Percentiles rank a stretch among this genome's conserved stretches.
phyloP scores from a whole-genome alignment of 345 rosid genomes.

The Salix koriyanagi region DNA sequence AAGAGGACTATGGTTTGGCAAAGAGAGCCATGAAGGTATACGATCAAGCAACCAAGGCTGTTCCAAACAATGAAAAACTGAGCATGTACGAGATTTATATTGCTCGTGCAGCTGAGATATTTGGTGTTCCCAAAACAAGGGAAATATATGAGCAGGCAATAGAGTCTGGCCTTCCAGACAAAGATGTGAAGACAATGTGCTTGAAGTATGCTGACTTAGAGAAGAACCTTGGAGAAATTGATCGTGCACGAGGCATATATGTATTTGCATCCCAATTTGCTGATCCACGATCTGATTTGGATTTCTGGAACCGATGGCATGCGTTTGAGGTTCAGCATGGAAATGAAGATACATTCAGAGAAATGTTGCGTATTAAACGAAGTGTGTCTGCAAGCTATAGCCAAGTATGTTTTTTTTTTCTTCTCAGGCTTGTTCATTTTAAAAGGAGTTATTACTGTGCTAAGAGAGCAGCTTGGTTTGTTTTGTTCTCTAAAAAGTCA shows the following conservation, averaged over 20 bases:
- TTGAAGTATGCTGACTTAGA: slow-evolving; percentile 85
- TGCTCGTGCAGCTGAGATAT: slow-evolving; percentile 88
- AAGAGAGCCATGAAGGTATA: slow-evolving; percentile 97
- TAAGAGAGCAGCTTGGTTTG: not conserved
- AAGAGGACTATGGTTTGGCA: slow-evolving; percentile 91
- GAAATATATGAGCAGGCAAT: slow-evolving; percentile 95
- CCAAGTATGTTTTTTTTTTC: slow-evolving; percentile 46
- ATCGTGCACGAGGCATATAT: slow-evolving; percentile 72
- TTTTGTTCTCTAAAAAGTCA: not conserved
- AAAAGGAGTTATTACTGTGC: not conserved
- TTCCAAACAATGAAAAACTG: slow-evolving; percentile 76
- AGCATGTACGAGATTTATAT: slow-evolving; percentile 92
- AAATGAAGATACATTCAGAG: slow-evolving; percentile 93
- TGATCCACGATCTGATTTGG: slow-evolving; percentile 82
- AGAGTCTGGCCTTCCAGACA: slow-evolving; percentile 90
- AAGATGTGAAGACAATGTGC: slow-evolving; percentile 91
- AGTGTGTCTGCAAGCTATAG: slow-evolving; percentile 91
- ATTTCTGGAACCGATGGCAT: slow-evolving; percentile 92
- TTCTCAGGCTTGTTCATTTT: not conserved
- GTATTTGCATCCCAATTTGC: slow-evolving; percentile 88
- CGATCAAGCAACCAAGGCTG: slow-evolving; percentile 86
- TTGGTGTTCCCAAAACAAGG: slow-evolving; percentile 92
- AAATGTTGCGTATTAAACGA: slow-evolving; percentile 85
- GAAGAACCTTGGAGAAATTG: slow-evolving; percentile 91
- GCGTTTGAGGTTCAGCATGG: slow-evolving; percentile 94